Evolutionary conservation across 257 asterid species (phyloP).

Genomic region (Leonotis leonurus): DNA sequence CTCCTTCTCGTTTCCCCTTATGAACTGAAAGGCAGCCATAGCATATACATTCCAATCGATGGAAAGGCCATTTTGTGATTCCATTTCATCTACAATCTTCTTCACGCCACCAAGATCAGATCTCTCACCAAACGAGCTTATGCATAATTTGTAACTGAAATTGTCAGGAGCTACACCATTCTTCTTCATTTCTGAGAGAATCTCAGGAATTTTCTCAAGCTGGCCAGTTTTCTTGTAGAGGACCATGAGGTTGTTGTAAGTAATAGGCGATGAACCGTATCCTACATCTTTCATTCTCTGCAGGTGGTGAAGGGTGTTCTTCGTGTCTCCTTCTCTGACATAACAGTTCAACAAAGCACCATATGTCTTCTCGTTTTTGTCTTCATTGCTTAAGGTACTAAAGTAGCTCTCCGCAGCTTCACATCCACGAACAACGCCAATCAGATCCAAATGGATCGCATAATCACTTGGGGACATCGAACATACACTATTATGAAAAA

Average conservation of each 20-base stretch:
- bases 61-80: conserved; percentile 24
- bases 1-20: conserved; percentile 37
- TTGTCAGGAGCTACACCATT: conserved; percentile 40
- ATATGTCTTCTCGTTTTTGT: conserved; percentile 43
- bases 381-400: conserved; percentile 18
- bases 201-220: conserved; percentile 37
- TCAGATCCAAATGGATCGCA: conserved; percentile 64
- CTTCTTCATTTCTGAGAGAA: conserved; percentile 44
- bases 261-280: conserved; percentile 34
- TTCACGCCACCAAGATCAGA: conserved; percentile 42
- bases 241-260: conserved; percentile 58
- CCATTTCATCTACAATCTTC: conserved; percentile 51
- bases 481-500: conserved; percentile 19
- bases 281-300: conserved; percentile 44
- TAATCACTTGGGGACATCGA: conserved; percentile 34
- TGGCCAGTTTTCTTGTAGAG: conserved; percentile 41
- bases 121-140: conserved; percentile 39
- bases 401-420: conserved; percentile 49
- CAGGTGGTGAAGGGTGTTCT: conserved; percentile 41
- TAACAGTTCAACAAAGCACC: conserved; percentile 57
- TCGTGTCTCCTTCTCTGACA: conserved; percentile 35
- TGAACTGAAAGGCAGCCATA: conserved; percentile 32
- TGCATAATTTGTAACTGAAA: conserved; percentile 55
- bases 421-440: conserved; percentile 46
- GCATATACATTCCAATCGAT: conserved; percentile 51